A percentile compares a stretch with the other conserved stretches of the same genome.
Evolutionary conservation across 2,329 filamentous ascomycete genomes (phyloP).

Genomic region (Fusarium secorum): DNA sequence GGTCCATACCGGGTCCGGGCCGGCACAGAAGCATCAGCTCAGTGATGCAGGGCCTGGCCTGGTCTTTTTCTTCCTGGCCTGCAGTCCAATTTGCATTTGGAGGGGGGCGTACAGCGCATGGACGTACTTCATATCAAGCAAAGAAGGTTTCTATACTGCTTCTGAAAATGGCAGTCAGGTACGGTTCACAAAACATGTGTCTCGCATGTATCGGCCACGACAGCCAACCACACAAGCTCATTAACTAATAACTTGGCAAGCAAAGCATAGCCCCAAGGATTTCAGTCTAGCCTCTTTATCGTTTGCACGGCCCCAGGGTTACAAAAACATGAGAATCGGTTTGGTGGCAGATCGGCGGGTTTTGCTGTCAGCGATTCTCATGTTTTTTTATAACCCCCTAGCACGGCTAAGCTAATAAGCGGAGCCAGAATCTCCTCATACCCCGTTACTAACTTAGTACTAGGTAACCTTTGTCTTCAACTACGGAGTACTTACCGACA

Average conservation of each 20-base stretch:
- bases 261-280: neutral
- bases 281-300: neutral
- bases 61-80: slow-evolving; percentile 15
- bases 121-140: neutral
- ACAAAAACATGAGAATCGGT: too few species aligned
- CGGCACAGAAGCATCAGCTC: slow-evolving; percentile 22
- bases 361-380: too few species aligned
- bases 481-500: slow-evolving; percentile 9
- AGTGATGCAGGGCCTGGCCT: slow-evolving; percentile 25
- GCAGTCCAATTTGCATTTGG: slow-evolving; percentile 1
- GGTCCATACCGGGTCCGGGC: slow-evolving; percentile 19
- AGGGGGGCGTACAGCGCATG: slow-evolving; percentile 8
- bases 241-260: neutral
- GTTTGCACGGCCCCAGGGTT: neutral
- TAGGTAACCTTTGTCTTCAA: neutral
- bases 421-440: neutral
- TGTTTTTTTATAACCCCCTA: too few species aligned
- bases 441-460: neutral
- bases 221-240: neutral
- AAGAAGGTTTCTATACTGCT: slow-evolving; percentile 13
- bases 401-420: neutral
- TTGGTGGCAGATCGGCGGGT: too few species aligned
- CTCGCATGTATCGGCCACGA: neutral
- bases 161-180: slow-evolving; percentile 5
- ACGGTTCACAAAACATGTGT: neutral